A percentile compares a stretch with the other conserved stretches of the same genome.
Conservation (phyloP, 306 rosid genomes). For the Purshia tridentata region DNA sequence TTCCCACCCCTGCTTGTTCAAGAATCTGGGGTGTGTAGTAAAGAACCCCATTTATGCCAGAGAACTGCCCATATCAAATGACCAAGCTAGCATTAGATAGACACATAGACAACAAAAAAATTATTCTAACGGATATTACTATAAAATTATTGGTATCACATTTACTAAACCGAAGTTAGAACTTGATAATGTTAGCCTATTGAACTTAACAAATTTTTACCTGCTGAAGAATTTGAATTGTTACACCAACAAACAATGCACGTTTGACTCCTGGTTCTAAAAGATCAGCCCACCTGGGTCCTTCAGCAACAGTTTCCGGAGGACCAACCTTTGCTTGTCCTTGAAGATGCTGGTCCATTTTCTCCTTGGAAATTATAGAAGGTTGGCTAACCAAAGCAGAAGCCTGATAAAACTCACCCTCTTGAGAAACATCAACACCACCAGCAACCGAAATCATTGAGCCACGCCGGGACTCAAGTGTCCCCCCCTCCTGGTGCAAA, state of each 20-base stretch:
- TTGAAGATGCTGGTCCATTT: slow-evolving; percentile 3
- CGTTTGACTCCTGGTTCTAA: slow-evolving; percentile 44
- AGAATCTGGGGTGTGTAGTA: slow-evolving; percentile 48
- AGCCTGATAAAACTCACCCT: slow-evolving; percentile 33
- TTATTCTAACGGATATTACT: not conserved
- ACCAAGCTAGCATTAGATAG: not conserved
- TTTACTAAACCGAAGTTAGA: not conserved
- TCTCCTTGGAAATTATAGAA: slow-evolving; percentile 20
- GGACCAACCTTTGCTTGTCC: slow-evolving; percentile 31
- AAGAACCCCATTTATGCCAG: slow-evolving; percentile 47
- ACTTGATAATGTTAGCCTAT: no score
- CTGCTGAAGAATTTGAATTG: slow-evolving; percentile 46
- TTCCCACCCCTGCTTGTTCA: slow-evolving; percentile 44
- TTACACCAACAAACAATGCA: slow-evolving; percentile 38
- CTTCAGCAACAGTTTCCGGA: slow-evolving; percentile 27
- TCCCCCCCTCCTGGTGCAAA: slow-evolving; percentile 37
- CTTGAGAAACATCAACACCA: slow-evolving; percentile 26
- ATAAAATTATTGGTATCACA: not conserved
- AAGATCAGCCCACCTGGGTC: slow-evolving; percentile 37
- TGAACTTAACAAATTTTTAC: not conserved
- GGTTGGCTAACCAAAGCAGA: slow-evolving; percentile 47
- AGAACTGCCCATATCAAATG: slow-evolving; percentile 24
- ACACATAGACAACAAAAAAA: no score
- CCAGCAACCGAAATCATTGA: slow-evolving; percentile 33
- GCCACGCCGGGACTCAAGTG: slow-evolving; percentile 21